phyloP scores from a whole-genome alignment of 2,329 filamentous ascomycete genomes.

The Diplodia corticola region DNA sequence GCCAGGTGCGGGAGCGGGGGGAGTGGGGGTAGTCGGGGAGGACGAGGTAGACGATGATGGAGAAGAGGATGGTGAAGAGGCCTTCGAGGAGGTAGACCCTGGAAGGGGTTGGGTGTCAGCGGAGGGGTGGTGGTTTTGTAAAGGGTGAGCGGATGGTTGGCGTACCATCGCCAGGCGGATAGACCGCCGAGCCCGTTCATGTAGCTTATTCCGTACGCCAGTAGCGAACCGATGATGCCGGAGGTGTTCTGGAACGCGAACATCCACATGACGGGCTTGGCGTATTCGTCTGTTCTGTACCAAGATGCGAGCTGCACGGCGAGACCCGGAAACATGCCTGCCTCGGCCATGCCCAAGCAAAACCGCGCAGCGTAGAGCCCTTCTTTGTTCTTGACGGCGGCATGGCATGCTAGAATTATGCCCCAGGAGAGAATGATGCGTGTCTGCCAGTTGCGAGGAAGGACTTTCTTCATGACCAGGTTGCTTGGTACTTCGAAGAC shows the following conservation, averaged over 20 bases:
- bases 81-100: constrained; percentile 50
- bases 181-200: constrained; percentile 29
- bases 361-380: constrained; percentile 32
- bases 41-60: constrained; percentile 40
- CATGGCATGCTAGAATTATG: constrained; percentile 33
- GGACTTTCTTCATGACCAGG: constrained; percentile 40
- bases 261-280: constrained; percentile 39
- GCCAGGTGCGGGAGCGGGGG: constrained; percentile 39
- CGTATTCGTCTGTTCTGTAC: constrained; percentile 41
- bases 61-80: constrained; percentile 45
- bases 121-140: not conserved
- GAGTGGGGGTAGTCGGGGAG: constrained; percentile 51
- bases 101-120: not conserved
- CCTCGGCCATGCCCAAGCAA: constrained; percentile 32
- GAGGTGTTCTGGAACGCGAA: constrained; percentile 37
- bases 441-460: constrained; percentile 40
- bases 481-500: constrained; percentile 36
- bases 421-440: constrained; percentile 33
- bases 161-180: constrained; percentile 28
- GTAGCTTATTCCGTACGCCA: constrained; percentile 30
- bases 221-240: constrained; percentile 36
- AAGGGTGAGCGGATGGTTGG: not conserved
- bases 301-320: constrained; percentile 40
- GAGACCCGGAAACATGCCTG: constrained; percentile 33
- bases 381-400: constrained; percentile 31